phyloP scores from a whole-genome alignment of 108 stramenopile genomes.

The Mediolabrus comicus region DNA sequence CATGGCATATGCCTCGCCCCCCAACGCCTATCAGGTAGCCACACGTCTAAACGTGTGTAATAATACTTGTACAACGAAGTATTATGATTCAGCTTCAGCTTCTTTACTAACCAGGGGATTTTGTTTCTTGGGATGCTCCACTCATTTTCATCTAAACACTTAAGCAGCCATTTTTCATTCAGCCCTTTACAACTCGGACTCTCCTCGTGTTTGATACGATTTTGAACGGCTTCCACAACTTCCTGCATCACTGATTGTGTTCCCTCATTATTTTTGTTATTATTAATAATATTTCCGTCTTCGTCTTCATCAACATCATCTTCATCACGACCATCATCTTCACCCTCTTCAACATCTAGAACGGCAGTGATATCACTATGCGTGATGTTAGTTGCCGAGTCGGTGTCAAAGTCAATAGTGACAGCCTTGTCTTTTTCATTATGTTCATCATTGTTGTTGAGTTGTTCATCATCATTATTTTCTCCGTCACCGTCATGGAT shows the following conservation, averaged over 20 bases:
- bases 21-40: constrained; percentile 31
- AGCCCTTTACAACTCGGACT: not conserved
- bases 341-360: too few species aligned
- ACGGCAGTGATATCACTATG: too few species aligned
- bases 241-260: not conserved
- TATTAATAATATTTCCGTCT: too few species aligned
- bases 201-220: not conserved
- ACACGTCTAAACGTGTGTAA: constrained; percentile 37
- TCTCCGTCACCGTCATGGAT: too few species aligned
- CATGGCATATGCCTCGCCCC: constrained; percentile 15
- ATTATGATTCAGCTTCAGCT: constrained; percentile 4
- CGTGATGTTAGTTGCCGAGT: too few species aligned
- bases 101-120: not conserved
- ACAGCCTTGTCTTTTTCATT: too few species aligned
- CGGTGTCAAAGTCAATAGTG: too few species aligned
- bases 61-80: constrained; percentile 6
- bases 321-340: too few species aligned
- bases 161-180: constrained; percentile 8
- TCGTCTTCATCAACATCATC: too few species aligned
- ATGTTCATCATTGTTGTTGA: too few species aligned
- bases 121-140: constrained; percentile 18
- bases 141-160: constrained; percentile 9
- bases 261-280: too few species aligned
- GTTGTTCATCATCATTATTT: too few species aligned
- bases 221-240: not conserved